phyloP scores from a whole-genome alignment of 345 rosid species.

The Hypericum perforatum region DNA sequence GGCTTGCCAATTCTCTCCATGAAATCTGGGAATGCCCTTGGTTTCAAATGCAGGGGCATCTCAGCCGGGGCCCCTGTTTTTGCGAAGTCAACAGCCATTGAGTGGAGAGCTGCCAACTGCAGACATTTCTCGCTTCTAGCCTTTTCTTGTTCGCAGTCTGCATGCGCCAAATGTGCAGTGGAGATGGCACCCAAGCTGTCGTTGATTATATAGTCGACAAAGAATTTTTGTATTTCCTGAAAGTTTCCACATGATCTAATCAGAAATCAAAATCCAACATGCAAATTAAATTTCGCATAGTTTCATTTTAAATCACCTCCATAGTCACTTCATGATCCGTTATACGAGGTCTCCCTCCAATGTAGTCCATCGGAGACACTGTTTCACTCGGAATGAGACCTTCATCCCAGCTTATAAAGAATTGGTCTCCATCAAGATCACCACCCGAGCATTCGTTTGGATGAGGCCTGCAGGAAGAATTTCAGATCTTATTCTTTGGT shows the following conservation, averaged over 20 bases:
- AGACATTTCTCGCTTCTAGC: slow-evolving; percentile 67
- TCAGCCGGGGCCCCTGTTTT: slow-evolving; percentile 92
- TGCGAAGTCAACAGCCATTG: slow-evolving; percentile 90
- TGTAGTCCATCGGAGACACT: slow-evolving; percentile 82
- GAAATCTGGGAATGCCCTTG: slow-evolving; percentile 84
- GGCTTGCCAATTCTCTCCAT: slow-evolving; percentile 62
- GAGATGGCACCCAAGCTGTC: slow-evolving; percentile 90
- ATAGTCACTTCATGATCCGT: slow-evolving; percentile 83
- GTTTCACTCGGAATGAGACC: slow-evolving; percentile 59
- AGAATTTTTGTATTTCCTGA: slow-evolving; percentile 81
- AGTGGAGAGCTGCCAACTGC: slow-evolving; percentile 76
- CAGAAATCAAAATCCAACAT: slow-evolving; percentile 1
- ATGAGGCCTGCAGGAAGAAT: slow-evolving; percentile 63
- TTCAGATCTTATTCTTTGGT: slow-evolving; percentile 2
- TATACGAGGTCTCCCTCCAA: slow-evolving; percentile 59
- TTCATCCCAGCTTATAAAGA: slow-evolving; percentile 80
- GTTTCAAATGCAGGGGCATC: slow-evolving; percentile 74
- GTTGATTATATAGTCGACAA: slow-evolving; percentile 81
- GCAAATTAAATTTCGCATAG: background rate
- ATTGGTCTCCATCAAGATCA: slow-evolving; percentile 93
- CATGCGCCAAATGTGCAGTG: slow-evolving; percentile 82
- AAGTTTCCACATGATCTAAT: slow-evolving; percentile 14
- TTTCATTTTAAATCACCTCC: slow-evolving; percentile 38
- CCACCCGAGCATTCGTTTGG: slow-evolving; percentile 98
- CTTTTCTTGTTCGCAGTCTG: slow-evolving; percentile 66